Base-by-base conservation (phyloP, 305 asterid genomes). In the Plantago coronopus region DNA sequence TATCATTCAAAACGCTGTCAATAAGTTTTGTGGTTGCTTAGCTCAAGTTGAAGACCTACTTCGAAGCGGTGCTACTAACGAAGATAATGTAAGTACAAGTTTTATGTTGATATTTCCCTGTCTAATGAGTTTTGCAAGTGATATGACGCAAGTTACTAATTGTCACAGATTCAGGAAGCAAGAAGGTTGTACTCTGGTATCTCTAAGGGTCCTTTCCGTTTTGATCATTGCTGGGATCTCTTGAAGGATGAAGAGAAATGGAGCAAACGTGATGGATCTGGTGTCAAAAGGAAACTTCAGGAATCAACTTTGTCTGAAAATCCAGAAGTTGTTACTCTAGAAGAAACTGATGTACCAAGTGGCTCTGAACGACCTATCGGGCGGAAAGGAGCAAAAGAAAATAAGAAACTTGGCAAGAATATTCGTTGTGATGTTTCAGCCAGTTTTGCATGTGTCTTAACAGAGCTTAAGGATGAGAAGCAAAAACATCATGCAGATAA, bases 161-260 rank as follows among this genome's bases (percentile, higher is more conserved):
- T 48, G 18, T n/a, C 19, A 48, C 29, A 48, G 14, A 48, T 48
- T 18, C 54, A 48, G 19, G 54, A 48, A 48, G 54, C 27, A 48
- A 27, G 27, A 4, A 19, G 15, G 19, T 18, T 48, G 54, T 48
- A 48, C 19, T 23, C 1, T 18, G 27, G 13, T 48, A 14, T 14
- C 25, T 9, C 15, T 13, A 48, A 48, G 27, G 6, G 5, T 18
- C 27, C 23, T 19, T 48, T 48, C 5, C 10, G 27, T 5, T 48
- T 18, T 19, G 54, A 48, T 19, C 27, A 47, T 47, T 47, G 53
- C 7, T 47, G 53, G 53, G 53, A 17, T 15, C 53, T 47, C 7
- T 17, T 47, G 23, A 47, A 20, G 14, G 55, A 49, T 49, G 29
- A 20, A 11, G 55, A 49, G 12, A 47, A 47, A 7, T 47, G 53